Conservation (phyloP, 345 rosid species). For the Camelina hispida region DNA sequence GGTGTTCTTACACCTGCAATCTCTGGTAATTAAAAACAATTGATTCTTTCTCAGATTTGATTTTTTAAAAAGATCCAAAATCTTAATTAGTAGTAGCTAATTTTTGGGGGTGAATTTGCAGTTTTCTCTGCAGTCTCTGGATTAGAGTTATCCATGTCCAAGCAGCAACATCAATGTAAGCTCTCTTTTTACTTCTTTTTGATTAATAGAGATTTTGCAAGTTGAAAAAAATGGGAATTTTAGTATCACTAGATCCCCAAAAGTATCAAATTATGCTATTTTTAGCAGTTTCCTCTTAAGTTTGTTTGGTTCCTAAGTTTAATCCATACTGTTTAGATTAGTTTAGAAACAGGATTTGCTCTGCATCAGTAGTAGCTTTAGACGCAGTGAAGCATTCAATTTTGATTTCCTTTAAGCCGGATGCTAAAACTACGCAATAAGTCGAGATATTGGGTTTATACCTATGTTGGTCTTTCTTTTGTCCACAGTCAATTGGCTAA, state of each 20-base stretch:
- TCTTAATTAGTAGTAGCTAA: not conserved
- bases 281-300: conserved; percentile 15
- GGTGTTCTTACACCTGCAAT: conserved; percentile 92
- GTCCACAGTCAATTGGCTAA: not conserved
- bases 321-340: not conserved
- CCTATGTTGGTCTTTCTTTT: not conserved
- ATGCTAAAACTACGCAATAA: not conserved
- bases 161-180: conserved; percentile 83
- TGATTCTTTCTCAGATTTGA: conserved; percentile 7
- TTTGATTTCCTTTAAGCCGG: not conserved
- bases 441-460: not conserved
- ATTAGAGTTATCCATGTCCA: conserved; percentile 75
- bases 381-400: not conserved
- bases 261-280: conserved; percentile 11
- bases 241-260: conserved; percentile 11
- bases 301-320: conserved; percentile 6
- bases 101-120: conserved; percentile 45
- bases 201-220: not conserved
- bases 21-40: conserved; percentile 56
- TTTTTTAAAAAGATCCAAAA: not conserved
- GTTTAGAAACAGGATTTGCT: conserved; percentile 13
- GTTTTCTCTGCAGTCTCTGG: conserved; percentile 96
- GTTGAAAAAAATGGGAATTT: conserved; percentile 21
- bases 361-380: not conserved
- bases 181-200: conserved; percentile 12